These are phyloP conservation scores for Fusarium coicis DNA, from an alignment of 2,329 filamentous ascomycete species.

Conservation along the genomic window DNA sequence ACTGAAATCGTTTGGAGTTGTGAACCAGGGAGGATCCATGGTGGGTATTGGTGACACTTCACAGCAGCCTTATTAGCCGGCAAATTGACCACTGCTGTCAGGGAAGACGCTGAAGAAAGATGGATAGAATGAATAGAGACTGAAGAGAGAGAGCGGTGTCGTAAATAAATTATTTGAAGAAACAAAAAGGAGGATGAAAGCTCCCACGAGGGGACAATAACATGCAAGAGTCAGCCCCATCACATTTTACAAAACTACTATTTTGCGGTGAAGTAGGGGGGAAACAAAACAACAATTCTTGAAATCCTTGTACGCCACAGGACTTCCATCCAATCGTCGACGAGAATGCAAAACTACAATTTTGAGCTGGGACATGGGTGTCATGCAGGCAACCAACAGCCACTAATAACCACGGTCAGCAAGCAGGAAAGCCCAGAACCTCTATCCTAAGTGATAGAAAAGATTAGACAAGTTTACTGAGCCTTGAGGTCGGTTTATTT, in stretches of 20 bases:
- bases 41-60: not conserved
- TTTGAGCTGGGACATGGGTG: not conserved
- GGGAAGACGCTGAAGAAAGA: not conserved
- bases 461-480: rapidly evolving
- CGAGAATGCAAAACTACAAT: not conserved
- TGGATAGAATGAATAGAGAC: not conserved
- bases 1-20: not conserved
- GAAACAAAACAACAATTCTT: slow-evolving; percentile 5
- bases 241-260: slow-evolving; percentile 1
- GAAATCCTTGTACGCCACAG: not conserved
- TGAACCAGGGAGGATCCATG: not conserved
- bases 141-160: not conserved
- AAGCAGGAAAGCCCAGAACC: not conserved
- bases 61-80: not conserved
- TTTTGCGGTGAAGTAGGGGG: not conserved
- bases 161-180: not conserved
- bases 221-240: not conserved
- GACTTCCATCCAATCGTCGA: not conserved
- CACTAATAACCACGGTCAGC: not conserved
- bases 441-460: not conserved
- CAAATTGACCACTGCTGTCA: not conserved
- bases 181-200: not conserved
- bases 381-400: not conserved
- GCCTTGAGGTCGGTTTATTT: rapidly evolving
- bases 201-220: too few relatives aligned